These are phyloP conservation scores for Globisporangium sylvaticum DNA, from an alignment of 352 stramenopile genomes.

Conservation along the genomic window DNA sequence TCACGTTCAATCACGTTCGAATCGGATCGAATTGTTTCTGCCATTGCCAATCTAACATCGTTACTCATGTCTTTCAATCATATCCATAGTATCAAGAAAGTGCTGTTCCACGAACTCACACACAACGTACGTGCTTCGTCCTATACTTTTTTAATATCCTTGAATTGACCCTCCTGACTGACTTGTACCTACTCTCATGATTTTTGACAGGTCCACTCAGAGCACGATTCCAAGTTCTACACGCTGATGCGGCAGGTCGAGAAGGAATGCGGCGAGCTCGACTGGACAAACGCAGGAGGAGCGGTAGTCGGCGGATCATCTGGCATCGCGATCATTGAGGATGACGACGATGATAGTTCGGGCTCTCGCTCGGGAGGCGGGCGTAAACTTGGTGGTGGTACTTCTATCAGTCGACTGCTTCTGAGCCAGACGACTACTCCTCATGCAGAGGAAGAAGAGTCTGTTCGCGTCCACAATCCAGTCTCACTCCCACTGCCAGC, in stretches of 20 bases:
- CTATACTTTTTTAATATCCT: background rate
- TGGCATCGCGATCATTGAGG: conserved; percentile 7
- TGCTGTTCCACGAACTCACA: conserved; percentile 92
- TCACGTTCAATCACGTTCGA: background rate
- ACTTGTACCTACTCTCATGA: background rate
- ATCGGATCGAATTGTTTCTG: background rate
- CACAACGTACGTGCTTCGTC: conserved; percentile 79
- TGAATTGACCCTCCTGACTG: background rate
- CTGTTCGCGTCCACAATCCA: background rate
- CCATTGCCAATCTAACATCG: background rate
- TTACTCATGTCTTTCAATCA: background rate
- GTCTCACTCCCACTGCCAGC: too few species aligned
- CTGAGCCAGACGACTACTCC: background rate
- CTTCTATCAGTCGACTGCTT: conserved; percentile 28
- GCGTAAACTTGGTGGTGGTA: conserved; percentile 34
- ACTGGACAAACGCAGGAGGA: conserved; percentile 55
- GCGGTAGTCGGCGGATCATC: conserved; percentile 30
- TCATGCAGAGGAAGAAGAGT: background rate
- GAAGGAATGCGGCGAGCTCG: conserved; percentile 62
- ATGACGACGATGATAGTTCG: conserved; percentile 13
- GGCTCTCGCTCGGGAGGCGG: conserved; percentile 9
- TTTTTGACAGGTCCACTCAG: conserved; percentile 47
- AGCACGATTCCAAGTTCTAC: conserved; percentile 81
- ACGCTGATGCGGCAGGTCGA: conserved; percentile 79
- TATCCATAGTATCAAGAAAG: conserved; percentile 85